Base-by-base conservation (phyloP, 441 rosid species). In the Aquilaria agallochum region DNA sequence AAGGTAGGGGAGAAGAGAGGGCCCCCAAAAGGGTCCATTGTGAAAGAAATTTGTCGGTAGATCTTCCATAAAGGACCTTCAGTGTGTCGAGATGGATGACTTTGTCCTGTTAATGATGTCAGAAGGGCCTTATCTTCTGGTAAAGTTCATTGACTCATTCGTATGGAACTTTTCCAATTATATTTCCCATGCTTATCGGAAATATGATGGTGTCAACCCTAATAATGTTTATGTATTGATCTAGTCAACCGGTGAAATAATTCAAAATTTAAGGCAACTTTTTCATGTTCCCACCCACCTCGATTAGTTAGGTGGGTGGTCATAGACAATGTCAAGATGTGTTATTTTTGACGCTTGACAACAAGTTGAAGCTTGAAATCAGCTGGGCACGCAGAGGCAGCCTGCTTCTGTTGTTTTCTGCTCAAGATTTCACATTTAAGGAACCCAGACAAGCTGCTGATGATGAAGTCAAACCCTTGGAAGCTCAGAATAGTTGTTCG, bases 121-220 rank as follows among this genome's bases (percentile, higher is more conserved):
- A 74, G 63, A 55, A 36, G 14, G 54, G 61, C 61, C 69, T 74
- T 62, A 59, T 74, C 69, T 66, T 62, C 63, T 42, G 33, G 47
- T 68, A 67, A 62, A 67, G 62, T 14, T 64, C 27, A 20, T 20
- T 20, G 27, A 20, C 27, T 20, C 27, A 7, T 67, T 51, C 46
- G 58, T 32, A 64, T 53, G 49, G 58, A 63, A 56, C 50, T 51
- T 53, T 70, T 54, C 59, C 5, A 70, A 45, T 20, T 71, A 31
- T 51, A 12, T 8, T 31, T 48, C 14, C n/a, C 12, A 31, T 11
- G 30, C 53, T 44, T 27, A 70, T 62, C 55, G 54, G 66, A 58
- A 71, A 62, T 34, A 56, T 45, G 53, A 42, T 59, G 60, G 61
- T 61, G n/a, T 14, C 31, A 57, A 58, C 50, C 63, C 54, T 63